Percentiles rank a stretch among this genome's conserved stretches.
Conservation (phyloP, 371 early-diverging fungal genomes). For the Actinomucor elegans region DNA sequence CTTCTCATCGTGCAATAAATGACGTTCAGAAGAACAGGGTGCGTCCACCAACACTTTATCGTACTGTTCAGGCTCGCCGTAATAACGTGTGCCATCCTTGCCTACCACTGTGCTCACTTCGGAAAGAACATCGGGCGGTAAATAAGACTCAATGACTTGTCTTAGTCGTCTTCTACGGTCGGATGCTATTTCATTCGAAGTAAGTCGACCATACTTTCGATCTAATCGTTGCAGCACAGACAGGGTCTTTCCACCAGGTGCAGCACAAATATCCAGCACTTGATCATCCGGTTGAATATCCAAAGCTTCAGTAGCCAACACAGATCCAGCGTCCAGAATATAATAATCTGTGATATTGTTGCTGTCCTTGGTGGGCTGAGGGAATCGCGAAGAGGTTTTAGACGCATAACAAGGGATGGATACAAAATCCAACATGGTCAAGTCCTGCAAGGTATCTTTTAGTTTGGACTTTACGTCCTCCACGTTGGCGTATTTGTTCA, state of each 20-base stretch:
- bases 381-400: constrained; percentile 31
- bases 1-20: constrained; percentile 54
- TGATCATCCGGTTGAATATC: constrained; percentile 66
- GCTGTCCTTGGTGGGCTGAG: constrained; percentile 39
- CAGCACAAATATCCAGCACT: constrained; percentile 81
- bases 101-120: constrained; percentile 51
- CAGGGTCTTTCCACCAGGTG: constrained; percentile 74
- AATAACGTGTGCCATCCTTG: constrained; percentile 55
- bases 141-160: constrained; percentile 58
- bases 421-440: constrained; percentile 34
- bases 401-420: constrained; percentile 42
- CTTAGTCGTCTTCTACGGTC: constrained; percentile 57
- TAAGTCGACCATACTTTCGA: constrained; percentile 41
- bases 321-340: constrained; percentile 71
- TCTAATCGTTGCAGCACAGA: constrained; percentile 54
- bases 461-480: constrained; percentile 26
- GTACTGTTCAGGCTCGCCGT: constrained; percentile 49
- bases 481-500: constrained; percentile 51
- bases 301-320: constrained; percentile 61
- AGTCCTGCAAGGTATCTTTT: constrained; percentile 14
- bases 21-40: constrained; percentile 80
- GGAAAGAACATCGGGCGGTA: constrained; percentile 43
- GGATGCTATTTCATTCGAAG: constrained; percentile 53
- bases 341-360: constrained; percentile 48
- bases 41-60: constrained; percentile 75